Evolutionary conservation across 2,329 filamentous ascomycete species (phyloP), one percentile per base, ranked within the genome.

Genomic region (Fusarium nygamai): DNA sequence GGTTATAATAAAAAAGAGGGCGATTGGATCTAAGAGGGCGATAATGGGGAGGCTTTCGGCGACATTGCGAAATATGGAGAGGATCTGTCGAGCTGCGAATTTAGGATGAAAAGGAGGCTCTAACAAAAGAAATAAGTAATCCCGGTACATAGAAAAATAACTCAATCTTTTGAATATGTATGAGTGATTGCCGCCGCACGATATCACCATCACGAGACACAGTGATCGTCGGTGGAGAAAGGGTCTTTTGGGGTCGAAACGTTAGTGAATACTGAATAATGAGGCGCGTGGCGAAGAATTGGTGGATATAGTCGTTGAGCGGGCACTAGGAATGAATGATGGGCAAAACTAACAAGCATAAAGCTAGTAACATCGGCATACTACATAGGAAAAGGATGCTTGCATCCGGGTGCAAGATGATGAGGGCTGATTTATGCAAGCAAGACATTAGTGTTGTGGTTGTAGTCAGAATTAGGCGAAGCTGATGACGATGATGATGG

Each of bases 201-300:
- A 41, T 53, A 50, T 43, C 44, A 50, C 39, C 31, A 56, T 57
- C 61, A 72, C 59, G 60, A 61, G 71, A 61, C 22, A 41, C 27
- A 61, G 48, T 57, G 75, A 77, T 77, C 73, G 63, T 61, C 75
- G 63, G 69, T 76, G 71, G 66, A 60, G 51, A 51, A 69, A 59
- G 58, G 69, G 72, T 54, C 64, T 36, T 53, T 36, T 48, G 56
- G 27, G 34, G 33, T 53, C 50, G 36, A 57, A 50, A 57, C 33
- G 64, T 57, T 46, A 34, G 39, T 58, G 20, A 41, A n/a, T 31
- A 46, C 48, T 43, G 29, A 38, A 27, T 34, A 69, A 74, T 67
- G 71, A 74, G 71, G 72, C 71, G 71, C 57, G 71, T 53, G 47
- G 65, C 54, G 48, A 74, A 73, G 29, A 47, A 31, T 54, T 56